phyloP scores from a whole-genome alignment of 768 basidiomycete genomes.

The Suillus placidus region DNA sequence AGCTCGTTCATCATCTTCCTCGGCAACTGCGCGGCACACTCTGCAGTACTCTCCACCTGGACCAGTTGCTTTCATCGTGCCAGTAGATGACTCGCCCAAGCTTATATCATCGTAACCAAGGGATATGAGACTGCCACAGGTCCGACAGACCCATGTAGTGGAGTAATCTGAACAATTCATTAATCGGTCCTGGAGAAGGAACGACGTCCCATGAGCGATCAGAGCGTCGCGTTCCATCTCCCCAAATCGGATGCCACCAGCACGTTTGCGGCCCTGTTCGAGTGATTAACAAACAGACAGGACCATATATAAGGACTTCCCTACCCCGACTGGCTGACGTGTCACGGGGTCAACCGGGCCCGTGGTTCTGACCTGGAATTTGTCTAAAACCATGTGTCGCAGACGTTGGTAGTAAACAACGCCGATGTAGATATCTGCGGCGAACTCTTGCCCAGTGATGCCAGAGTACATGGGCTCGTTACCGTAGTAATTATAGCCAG shows the following conservation, averaged over 20 bases:
- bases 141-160: slow-evolving; percentile 97
- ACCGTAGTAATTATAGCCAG: slow-evolving; percentile 98
- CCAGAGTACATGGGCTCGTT: slow-evolving; percentile 99
- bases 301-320: slow-evolving; percentile 20
- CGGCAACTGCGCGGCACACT: slow-evolving; percentile 78
- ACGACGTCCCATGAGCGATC: slow-evolving; percentile 97
- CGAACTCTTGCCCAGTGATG: slow-evolving; percentile 97
- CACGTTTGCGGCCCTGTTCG: slow-evolving; percentile 89
- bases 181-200: slow-evolving; percentile 95
- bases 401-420: slow-evolving; percentile 98
- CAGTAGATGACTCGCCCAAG: slow-evolving; percentile 62
- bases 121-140: slow-evolving; percentile 93
- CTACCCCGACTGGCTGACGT: slow-evolving; percentile 93
- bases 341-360: slow-evolving; percentile 97
- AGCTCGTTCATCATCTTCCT: slow-evolving; percentile 63
- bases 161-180: slow-evolving; percentile 99
- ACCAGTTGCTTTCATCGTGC: slow-evolving; percentile 59
- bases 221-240: slow-evolving; percentile 99
- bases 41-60: slow-evolving; percentile 94
- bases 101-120: slow-evolving; percentile 92
- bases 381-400: slow-evolving; percentile 99
- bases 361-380: slow-evolving; percentile 98
- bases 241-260: slow-evolving; percentile 98
- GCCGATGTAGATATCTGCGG: slow-evolving; percentile 97
- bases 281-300: slow-evolving; percentile 7